phyloP scores from a whole-genome alignment of 2,329 filamentous ascomycete genomes.

The Penicillium sp. region DNA sequence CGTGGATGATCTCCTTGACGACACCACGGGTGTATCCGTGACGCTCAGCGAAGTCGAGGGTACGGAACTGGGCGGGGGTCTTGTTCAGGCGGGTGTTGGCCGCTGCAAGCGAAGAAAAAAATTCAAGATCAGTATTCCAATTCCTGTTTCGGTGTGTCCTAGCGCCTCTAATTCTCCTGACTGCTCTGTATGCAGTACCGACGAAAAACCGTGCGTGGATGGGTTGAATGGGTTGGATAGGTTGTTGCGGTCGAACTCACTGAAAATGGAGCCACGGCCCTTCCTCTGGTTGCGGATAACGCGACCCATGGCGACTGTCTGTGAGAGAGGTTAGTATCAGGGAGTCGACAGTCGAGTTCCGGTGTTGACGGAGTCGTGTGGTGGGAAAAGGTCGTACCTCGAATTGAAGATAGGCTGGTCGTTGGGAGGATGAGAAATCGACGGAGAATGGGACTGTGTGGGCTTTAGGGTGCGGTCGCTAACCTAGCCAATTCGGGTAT shows the following conservation, averaged over 20 bases:
- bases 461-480: slow-evolving; percentile 52
- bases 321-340: slow-evolving; percentile 41
- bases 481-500: slow-evolving; percentile 47
- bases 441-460: slow-evolving; percentile 46
- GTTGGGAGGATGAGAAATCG: slow-evolving; percentile 48
- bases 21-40: slow-evolving; percentile 98
- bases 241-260: slow-evolving; percentile 56
- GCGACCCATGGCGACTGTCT: slow-evolving; percentile 63
- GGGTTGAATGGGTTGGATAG: slow-evolving; percentile 21
- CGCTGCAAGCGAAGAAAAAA: slow-evolving; percentile 54
- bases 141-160: slow-evolving; percentile 14
- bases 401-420: slow-evolving; percentile 50
- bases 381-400: slow-evolving; percentile 46
- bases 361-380: slow-evolving; percentile 29
- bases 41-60: slow-evolving; percentile 93
- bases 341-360: slow-evolving; percentile 31
- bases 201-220: slow-evolving; percentile 22
- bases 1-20: slow-evolving; percentile 99
- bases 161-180: slow-evolving; percentile 9
- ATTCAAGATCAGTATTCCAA: slow-evolving; percentile 39
- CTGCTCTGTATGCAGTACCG: slow-evolving; percentile 19
- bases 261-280: slow-evolving; percentile 79
- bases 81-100: slow-evolving; percentile 92
- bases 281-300: slow-evolving; percentile 79
- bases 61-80: slow-evolving; percentile 92